Percentiles rank a stretch among this genome's conserved stretches.
phyloP scores from a whole-genome alignment of 1,284 basidiomycete genomes.

The Apiotrichum brassicae region DNA sequence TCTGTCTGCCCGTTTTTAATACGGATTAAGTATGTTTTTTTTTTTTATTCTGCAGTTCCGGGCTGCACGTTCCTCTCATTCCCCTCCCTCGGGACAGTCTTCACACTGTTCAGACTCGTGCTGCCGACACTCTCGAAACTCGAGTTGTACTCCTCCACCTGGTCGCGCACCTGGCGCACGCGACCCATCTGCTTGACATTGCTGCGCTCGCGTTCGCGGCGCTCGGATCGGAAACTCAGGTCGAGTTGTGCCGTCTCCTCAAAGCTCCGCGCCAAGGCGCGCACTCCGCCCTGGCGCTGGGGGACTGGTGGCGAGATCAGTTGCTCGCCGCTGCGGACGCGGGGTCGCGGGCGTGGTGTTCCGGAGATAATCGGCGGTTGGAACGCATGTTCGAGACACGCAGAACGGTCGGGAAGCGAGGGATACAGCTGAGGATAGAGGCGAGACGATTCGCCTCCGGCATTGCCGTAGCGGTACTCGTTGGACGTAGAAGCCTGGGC shows the following conservation, averaged over 20 bases:
- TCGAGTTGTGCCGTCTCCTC: slow-evolving; percentile 7
- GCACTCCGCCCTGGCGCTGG: background rate
- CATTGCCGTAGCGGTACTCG: slow-evolving; percentile 5
- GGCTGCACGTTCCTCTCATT: no score
- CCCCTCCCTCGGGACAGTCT: no score
- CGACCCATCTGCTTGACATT: slow-evolving; percentile 2
- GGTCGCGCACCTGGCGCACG: slow-evolving; percentile 4
- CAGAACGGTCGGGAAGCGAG: slow-evolving; percentile 3
- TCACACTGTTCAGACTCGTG: no score
- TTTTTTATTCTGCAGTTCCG: no score
- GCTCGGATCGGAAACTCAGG: slow-evolving; percentile 6
- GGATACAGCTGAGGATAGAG: slow-evolving; percentile 10
- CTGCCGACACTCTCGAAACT: background rate
- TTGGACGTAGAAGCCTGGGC: background rate
- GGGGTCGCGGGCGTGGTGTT: slow-evolving; percentile 3
- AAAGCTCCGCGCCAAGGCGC: slow-evolving; percentile 2
- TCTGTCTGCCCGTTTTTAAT: no score
- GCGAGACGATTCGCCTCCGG: background rate
- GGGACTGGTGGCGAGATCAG: background rate
- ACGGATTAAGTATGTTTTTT: no score
- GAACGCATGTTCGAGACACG: background rate
- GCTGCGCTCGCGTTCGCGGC: slow-evolving; percentile 9
- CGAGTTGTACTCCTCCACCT: slow-evolving; percentile 1
- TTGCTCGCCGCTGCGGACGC: background rate
- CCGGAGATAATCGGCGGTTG: background rate